A percentile compares a stretch with the other conserved stretches of the same genome.
Evolutionary conservation across 768 basidiomycete genomes (phyloP).

Genomic region (Suillus clintonianus): DNA sequence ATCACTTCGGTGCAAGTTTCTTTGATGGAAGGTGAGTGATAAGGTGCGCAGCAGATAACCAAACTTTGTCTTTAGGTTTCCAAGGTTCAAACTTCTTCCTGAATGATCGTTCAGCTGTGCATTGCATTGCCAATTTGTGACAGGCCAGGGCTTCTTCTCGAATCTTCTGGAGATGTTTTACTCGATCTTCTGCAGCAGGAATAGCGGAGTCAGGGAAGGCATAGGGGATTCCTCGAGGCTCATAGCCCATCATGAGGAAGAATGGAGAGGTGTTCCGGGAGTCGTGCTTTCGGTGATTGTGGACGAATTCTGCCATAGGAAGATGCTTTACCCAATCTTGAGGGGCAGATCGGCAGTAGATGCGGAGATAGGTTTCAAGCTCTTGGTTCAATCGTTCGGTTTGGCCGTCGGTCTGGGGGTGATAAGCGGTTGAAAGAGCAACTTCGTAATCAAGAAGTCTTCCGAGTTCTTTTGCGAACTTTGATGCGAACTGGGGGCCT

Average conservation of each 20-base stretch:
- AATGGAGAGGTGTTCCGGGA: neutral
- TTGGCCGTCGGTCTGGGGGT: conserved; percentile 44
- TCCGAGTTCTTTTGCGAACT: conserved; percentile 20
- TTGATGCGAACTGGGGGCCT: conserved; percentile 23
- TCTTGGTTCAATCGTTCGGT: conserved; percentile 25
- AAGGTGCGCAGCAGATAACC: too few species aligned
- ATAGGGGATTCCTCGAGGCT: neutral
- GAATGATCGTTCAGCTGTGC: too few species aligned
- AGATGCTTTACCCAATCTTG: neutral
- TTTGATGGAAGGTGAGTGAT: too few species aligned
- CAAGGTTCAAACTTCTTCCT: too few species aligned
- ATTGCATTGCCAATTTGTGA: neutral
- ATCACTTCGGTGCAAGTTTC: too few species aligned
- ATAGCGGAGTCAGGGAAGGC: too few species aligned
- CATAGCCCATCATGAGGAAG: conserved; percentile 4
- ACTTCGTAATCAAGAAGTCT: conserved; percentile 17
- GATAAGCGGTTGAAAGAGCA: conserved; percentile 38
- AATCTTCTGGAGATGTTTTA: too few species aligned
- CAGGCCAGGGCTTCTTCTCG: neutral
- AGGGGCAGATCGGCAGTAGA: conserved; percentile 1
- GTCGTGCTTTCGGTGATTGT: neutral
- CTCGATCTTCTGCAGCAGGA: too few species aligned
- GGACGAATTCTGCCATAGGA: too few species aligned
- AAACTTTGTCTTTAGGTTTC: too few species aligned
- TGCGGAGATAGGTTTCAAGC: neutral